Percentiles rank a stretch among this genome's conserved stretches.
Conservation (phyloP, 1,139 yeast genomes). For the Nadsonia starkeyi-henricii region DNA sequence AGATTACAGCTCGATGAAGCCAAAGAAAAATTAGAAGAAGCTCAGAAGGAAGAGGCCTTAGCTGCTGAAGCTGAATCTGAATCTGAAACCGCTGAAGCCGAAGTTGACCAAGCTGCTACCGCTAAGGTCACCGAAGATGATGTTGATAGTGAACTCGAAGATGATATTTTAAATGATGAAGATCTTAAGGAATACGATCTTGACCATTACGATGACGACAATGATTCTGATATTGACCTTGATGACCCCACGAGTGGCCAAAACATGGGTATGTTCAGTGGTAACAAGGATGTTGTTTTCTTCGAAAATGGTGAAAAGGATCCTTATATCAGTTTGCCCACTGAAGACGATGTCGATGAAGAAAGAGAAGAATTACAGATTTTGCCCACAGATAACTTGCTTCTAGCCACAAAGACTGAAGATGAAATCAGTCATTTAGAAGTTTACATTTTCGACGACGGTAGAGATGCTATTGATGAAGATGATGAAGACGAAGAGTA, state of each 20-base stretch:
- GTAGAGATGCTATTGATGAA: conserved; percentile 40
- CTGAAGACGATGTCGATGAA: conserved; percentile 42
- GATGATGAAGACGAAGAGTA: conserved; percentile 52
- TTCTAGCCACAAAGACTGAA: conserved; percentile 88
- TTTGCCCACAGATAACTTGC: conserved; percentile 78
- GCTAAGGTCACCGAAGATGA: too few relatives aligned
- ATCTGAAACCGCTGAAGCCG: conserved; percentile 14
- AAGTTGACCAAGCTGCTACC: conserved; percentile 15
- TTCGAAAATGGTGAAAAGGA: conserved; percentile 51
- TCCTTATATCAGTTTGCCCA: conserved; percentile 56
- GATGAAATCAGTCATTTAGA: conserved; percentile 89
- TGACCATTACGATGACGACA: conserved; percentile 69
- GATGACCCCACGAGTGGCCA: conserved; percentile 22
- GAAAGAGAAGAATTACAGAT: conserved; percentile 78
- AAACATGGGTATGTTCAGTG: conserved; percentile 28
- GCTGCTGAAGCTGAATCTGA: conserved; percentile 11
- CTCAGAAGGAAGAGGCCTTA: conserved; percentile 17
- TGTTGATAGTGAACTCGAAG: conserved; percentile 19
- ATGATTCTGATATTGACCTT: conserved; percentile 5
- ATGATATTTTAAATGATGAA: conserved; percentile 37
- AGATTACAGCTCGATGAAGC: conserved; percentile 70
- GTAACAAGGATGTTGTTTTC: conserved; percentile 33
- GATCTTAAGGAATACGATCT: conserved; percentile 80
- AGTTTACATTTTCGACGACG: conserved; percentile 83
- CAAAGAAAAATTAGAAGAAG: conserved; percentile 39